These are phyloP conservation scores for Prosopis cineraria DNA, from an alignment of 306 rosid species.

Conservation along the genomic window DNA sequence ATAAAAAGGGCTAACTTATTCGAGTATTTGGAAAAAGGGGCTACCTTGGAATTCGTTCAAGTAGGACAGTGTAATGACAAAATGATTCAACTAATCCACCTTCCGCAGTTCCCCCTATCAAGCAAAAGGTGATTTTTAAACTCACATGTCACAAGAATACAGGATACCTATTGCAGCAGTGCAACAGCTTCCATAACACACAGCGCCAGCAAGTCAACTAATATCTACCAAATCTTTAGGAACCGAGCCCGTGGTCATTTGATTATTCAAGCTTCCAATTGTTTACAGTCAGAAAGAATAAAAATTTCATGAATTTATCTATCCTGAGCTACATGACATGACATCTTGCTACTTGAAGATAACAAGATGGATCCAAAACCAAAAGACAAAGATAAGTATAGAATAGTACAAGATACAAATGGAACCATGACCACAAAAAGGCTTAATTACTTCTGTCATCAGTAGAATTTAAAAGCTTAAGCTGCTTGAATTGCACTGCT, in stretches of 20 bases:
- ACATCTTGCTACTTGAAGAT: slow-evolving; percentile 43
- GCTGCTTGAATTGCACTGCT: slow-evolving; percentile 65
- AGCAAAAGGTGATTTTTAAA: background rate
- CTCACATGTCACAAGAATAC: background rate
- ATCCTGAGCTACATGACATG: slow-evolving; percentile 65
- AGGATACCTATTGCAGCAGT: background rate
- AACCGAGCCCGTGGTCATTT: slow-evolving; percentile 28
- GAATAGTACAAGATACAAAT: slow-evolving; percentile 43
- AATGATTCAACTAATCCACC: background rate
- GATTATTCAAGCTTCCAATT: slow-evolving; percentile 51
- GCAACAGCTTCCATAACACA: background rate
- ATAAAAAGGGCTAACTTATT: background rate
- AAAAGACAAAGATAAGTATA: slow-evolving; percentile 27
- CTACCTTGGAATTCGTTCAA: background rate
- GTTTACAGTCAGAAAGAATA: slow-evolving; percentile 89
- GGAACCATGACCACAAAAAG: slow-evolving; percentile 35
- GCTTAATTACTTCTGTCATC: slow-evolving; percentile 36
- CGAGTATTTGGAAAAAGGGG: background rate
- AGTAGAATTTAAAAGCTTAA: slow-evolving; percentile 43
- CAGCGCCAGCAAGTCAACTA: slow-evolving; percentile 14
- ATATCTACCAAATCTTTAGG: slow-evolving; percentile 35
- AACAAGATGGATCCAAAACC: slow-evolving; percentile 27
- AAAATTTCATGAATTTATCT: slow-evolving; percentile 60
- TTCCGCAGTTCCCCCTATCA: background rate
- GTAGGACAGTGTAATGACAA: background rate